Conservation (phyloP, 2,329 filamentous ascomycete genomes). For the Penicillium decumbens region DNA sequence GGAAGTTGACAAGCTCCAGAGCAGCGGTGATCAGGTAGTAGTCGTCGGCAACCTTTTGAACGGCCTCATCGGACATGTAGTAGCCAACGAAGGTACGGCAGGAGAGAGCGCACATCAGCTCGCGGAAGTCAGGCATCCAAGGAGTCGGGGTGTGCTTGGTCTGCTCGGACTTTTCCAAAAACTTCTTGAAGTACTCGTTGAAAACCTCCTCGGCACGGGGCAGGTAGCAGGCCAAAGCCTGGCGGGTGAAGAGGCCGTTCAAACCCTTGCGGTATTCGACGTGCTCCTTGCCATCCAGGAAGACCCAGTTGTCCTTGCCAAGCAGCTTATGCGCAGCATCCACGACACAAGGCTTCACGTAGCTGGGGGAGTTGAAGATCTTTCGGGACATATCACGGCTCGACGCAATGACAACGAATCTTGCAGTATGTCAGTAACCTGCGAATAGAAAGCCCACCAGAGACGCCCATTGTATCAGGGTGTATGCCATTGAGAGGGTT, state of each 20-base stretch:
- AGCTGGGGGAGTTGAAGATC: constrained; percentile 88
- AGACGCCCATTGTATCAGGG: background rate
- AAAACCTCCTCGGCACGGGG: constrained; percentile 92
- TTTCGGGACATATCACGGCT: constrained; percentile 93
- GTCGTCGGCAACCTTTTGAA: constrained; percentile 93
- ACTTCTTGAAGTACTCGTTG: constrained; percentile 75
- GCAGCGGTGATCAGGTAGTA: constrained; percentile 96
- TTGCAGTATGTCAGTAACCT: constrained; percentile 33
- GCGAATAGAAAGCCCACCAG: background rate
- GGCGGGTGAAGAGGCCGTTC: constrained; percentile 88
- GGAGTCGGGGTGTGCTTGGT: constrained; percentile 68
- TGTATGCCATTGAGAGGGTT: background rate
- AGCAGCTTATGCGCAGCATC: constrained; percentile 91
- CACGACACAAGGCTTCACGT: constrained; percentile 94
- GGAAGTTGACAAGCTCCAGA: constrained; percentile 96
- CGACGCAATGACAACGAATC: constrained; percentile 95
- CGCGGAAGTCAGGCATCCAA: constrained; percentile 89
- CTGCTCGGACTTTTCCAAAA: constrained; percentile 69
- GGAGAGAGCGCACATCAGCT: constrained; percentile 90
- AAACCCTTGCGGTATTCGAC: constrained; percentile 97
- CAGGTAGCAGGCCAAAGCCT: constrained; percentile 80
- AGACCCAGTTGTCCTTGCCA: constrained; percentile 90
- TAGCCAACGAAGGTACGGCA: constrained; percentile 96
- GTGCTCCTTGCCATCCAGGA: constrained; percentile 89
- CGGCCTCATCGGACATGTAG: constrained; percentile 83